Conservation (phyloP, 768 basidiomycete genomes). For the Boletellus ananas region DNA sequence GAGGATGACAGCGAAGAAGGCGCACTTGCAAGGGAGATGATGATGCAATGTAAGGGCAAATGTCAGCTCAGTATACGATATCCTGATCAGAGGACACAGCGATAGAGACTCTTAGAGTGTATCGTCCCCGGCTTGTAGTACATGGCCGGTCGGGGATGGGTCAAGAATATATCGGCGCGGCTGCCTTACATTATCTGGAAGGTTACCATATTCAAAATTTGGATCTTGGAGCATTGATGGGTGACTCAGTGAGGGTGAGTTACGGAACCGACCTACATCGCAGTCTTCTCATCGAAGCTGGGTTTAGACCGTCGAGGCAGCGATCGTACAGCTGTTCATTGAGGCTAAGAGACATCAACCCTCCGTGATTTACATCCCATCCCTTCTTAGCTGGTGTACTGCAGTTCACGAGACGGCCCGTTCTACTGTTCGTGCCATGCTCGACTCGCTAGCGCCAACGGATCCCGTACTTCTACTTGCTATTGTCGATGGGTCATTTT, state of each 20-base stretch:
- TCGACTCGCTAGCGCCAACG: constrained; percentile 85
- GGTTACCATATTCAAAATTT: constrained; percentile 94
- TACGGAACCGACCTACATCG: neutral
- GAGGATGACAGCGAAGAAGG: constrained; percentile 80
- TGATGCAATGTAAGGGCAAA: constrained; percentile 68
- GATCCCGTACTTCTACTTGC: constrained; percentile 94
- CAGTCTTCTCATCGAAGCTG: constrained; percentile 1
- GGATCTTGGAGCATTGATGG: constrained; percentile 83
- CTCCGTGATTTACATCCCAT: constrained; percentile 92
- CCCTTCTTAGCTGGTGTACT: constrained; percentile 79
- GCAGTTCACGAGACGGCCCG: constrained; percentile 82
- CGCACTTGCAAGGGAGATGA: constrained; percentile 84
- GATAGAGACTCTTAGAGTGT: constrained; percentile 87
- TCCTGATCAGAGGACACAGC: constrained; percentile 42
- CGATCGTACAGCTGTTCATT: constrained; percentile 90
- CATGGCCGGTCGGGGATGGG: constrained; percentile 87
- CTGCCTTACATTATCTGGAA: constrained; percentile 89
- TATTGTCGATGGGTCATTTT: constrained; percentile 74
- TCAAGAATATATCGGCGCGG: constrained; percentile 85
- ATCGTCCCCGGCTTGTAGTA: constrained; percentile 83
- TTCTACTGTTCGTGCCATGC: constrained; percentile 82
- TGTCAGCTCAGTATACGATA: neutral
- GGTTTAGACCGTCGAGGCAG: constrained; percentile 79
- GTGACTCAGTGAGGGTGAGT: constrained; percentile 85
- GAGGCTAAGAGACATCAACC: constrained; percentile 98